Evolutionary conservation across 1,284 basidiomycete species (phyloP), one percentile per base, ranked within the genome.

Genomic region (Heterobasidion parviporum): DNA sequence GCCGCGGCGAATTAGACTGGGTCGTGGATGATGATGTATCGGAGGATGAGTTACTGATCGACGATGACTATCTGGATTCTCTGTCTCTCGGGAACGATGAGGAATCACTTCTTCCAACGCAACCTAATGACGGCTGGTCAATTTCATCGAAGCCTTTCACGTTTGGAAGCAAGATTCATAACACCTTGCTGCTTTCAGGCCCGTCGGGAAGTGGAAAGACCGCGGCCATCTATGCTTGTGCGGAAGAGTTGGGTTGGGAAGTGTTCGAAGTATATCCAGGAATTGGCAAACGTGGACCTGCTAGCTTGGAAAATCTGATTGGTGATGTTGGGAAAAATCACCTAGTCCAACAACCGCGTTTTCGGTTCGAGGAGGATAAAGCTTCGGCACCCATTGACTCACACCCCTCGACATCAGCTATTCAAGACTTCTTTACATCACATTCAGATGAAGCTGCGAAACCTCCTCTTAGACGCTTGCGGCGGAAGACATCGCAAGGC

Each of bases 191-290:
- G 2, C 79, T 99, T 32, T 66, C 74, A 20, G 97, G 97, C 0
- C 92, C 93, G 0, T 72, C 80, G 26, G 97, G 96, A 1, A 80
- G 79, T 50, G 97, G 97, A 32, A 99, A 99, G 73, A 94, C 94
- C 4, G 88, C 93, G 0, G 84, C 93, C 6, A 87, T 98, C 0
- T 92, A 97, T 67, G 94, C 95, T 0, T 95, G 94, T 61, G 93
- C 95, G 3, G 81, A 87, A 47, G 93, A 98, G 69, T 78, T 99
- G 18, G 93, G 89, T 5, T 99, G 91, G 88, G 92, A 97, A 53
- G 85, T 99, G 10, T 98, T 99, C 65, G 97, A 99, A 69, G 92
- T 99, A 8, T 92, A 94, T 70, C 90, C 97, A n/a, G 97, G 97
- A 4, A 87, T 95, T 57, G 92, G 92, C 26, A 89, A 82, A 65